Evolutionary conservation across 1,284 basidiomycete species (phyloP).

Genomic region (Ustilago hordei): DNA sequence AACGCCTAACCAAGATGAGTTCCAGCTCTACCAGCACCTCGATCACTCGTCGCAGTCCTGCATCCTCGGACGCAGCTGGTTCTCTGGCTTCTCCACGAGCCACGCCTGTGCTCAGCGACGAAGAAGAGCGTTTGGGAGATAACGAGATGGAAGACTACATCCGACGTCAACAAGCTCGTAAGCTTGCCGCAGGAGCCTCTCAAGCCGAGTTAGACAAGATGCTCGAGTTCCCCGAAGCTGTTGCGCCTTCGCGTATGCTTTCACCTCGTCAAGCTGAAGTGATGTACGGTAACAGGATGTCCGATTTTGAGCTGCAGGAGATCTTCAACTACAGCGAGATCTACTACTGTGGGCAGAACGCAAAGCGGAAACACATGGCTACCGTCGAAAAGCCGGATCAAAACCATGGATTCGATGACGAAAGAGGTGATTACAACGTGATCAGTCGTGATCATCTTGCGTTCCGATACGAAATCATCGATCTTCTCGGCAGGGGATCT

Average conservation of each 20-base stretch:
- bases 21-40: slow-evolving; percentile 16
- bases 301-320: slow-evolving; percentile 85
- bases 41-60: slow-evolving; percentile 36
- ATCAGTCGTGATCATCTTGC: slow-evolving; percentile 91
- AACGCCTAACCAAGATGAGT: slow-evolving; percentile 31
- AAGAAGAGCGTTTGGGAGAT: slow-evolving; percentile 90
- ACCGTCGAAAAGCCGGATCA: slow-evolving; percentile 79
- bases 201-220: slow-evolving; percentile 89
- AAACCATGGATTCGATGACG: slow-evolving; percentile 97
- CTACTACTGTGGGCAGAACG: slow-evolving; percentile 79
- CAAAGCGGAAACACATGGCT: slow-evolving; percentile 61
- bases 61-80: slow-evolving; percentile 26
- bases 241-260: slow-evolving; percentile 77
- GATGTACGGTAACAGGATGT: slow-evolving; percentile 70
- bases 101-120: slow-evolving; percentile 69
- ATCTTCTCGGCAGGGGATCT: slow-evolving; percentile 94
- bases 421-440: slow-evolving; percentile 95
- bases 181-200: slow-evolving; percentile 80
- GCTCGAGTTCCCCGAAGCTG: slow-evolving; percentile 90
- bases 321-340: slow-evolving; percentile 87
- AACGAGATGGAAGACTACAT: slow-evolving; percentile 98
- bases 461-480: slow-evolving; percentile 93
- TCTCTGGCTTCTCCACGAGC: slow-evolving; percentile 30
- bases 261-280: slow-evolving; percentile 75
- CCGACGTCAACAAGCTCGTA: slow-evolving; percentile 86